Evolutionary conservation across 495 filamentous ascomycete genomes (phyloP), one percentile per base, ranked within the genome.

Genomic region (Penicillium mononematosum): DNA sequence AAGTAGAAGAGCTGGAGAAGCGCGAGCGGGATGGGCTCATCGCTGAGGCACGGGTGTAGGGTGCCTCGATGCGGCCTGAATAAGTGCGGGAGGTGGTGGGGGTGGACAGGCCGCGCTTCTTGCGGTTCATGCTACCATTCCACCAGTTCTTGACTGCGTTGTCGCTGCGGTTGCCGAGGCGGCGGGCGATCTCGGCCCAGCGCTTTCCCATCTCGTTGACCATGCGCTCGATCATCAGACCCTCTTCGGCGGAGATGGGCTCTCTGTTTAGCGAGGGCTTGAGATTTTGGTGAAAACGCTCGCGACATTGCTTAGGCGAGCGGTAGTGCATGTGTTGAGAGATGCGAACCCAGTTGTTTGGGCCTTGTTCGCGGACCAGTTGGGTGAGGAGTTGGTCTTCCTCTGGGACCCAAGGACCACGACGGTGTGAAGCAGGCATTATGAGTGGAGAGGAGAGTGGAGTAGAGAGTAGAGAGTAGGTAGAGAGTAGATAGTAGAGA

Each of bases 121-220:
- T 79, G 62, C 92, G 84, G 75, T 97, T 96, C 85, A 90, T 87
- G 67, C 89, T 89, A 34, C 94, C 93, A 72, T 98, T 98, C 90
- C 90, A 97, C 91, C 92, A 98, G 75, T 98, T 98, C 83, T 98
- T 98, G 49, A 98, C 92, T 32, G 90, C 89, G 67, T 98, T 98
- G 78, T 98, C 94, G 75, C 92, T 96, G 62, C 94, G 85, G 58
- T 92, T 93, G 17, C 87, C 83, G 22, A 98, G 83, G 17, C 83
- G 78, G 63, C 94, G 83, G 25, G 94, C 92, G 62, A 98, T 98
- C 62, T 97, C 91, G 3, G 94, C 94, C 94, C 94, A 98, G 25
- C 88, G 81, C 75, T 91, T 95, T 46, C 94, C 94, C 78, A 89
- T 88, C 58, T 91, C 85, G 24, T 70, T 73, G 34, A 97, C 92